Conservation (phyloP, 805 yeast species). For the baker's yeast (Saccharomyces cerevisiae) region DNA sequence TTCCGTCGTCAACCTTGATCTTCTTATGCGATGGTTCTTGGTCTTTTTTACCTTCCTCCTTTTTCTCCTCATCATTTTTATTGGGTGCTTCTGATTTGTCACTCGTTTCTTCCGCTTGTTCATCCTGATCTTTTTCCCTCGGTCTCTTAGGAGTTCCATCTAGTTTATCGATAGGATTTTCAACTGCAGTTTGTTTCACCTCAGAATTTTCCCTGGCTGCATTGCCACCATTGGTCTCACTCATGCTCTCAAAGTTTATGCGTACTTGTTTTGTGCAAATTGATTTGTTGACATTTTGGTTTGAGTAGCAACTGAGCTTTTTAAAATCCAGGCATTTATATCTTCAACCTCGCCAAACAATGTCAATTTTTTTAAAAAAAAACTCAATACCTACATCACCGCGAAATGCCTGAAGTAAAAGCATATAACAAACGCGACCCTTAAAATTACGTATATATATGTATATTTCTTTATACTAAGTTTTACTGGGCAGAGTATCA, state of each 20-base stretch:
- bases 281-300: neutral
- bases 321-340: neutral
- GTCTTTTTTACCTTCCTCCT: constrained; percentile 1
- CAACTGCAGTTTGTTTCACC: neutral
- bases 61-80: neutral
- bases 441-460: neutral
- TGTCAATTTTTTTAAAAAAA: neutral
- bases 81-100: constrained; percentile 1
- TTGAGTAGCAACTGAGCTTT: neutral
- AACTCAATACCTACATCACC: neutral
- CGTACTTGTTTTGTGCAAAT: neutral
- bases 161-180: neutral
- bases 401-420: neutral
- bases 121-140: constrained; percentile 18
- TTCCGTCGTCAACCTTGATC: constrained; percentile 1
- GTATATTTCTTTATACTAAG: neutral
- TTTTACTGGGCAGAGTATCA: constrained; percentile 23
- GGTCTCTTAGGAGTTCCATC: constrained; percentile 3
- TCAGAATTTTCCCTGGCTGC: neutral
- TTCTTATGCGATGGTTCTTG: constrained; percentile 1
- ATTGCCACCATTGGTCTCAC: neutral
- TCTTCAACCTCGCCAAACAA: neutral
- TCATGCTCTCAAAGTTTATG: neutral
- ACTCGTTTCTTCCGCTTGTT: constrained; percentile 4
- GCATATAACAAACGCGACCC: neutral